Percentiles rank a stretch among this genome's conserved stretches.
Conservation (phyloP, 2,329 filamentous ascomycete species). For the Exutisphaerella laricina region DNA sequence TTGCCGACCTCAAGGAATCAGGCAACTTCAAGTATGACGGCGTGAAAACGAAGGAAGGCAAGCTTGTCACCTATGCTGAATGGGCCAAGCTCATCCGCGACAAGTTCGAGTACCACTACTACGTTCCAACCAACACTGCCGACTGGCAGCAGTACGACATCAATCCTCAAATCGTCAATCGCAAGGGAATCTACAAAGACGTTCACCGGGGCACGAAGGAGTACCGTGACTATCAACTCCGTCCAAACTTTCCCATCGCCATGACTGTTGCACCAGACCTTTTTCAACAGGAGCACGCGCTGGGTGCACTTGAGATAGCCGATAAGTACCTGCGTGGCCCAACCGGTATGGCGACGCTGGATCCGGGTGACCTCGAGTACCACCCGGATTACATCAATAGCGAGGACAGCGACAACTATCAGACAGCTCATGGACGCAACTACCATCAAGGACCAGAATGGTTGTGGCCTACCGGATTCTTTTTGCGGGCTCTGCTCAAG, state of each 20-base stretch:
- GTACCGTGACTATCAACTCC: conserved; percentile 95
- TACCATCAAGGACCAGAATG: conserved; percentile 98
- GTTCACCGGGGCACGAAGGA: conserved; percentile 89
- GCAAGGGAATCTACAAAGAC: conserved; percentile 97
- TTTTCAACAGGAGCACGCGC: conserved; percentile 72
- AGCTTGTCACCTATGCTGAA: conserved; percentile 61
- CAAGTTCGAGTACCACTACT: conserved; percentile 92
- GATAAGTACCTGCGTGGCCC: conserved; percentile 78
- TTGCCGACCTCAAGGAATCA: conserved; percentile 59
- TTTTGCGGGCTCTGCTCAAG: conserved; percentile 81
- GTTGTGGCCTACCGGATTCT: conserved; percentile 97
- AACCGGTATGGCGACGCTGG: conserved; percentile 90
- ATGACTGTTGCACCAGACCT: conserved; percentile 91
- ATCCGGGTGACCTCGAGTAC: conserved; percentile 89
- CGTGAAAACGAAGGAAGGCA: conserved; percentile 50
- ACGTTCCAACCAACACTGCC: conserved; percentile 62
- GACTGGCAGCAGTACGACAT: conserved; percentile 76
- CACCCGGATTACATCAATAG: conserved; percentile 91
- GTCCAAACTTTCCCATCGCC: conserved; percentile 88
- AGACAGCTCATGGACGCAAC: conserved; percentile 88
- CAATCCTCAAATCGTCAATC: conserved; percentile 73
- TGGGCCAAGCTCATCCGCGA: conserved; percentile 77
- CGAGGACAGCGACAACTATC: conserved; percentile 86
- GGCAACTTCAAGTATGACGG: conserved; percentile 68
- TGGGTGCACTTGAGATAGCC: conserved; percentile 71